Evolutionary conservation across 495 filamentous ascomycete genomes (phyloP), one percentile per base, ranked within the genome.

Genomic region (Tuber brumale): DNA sequence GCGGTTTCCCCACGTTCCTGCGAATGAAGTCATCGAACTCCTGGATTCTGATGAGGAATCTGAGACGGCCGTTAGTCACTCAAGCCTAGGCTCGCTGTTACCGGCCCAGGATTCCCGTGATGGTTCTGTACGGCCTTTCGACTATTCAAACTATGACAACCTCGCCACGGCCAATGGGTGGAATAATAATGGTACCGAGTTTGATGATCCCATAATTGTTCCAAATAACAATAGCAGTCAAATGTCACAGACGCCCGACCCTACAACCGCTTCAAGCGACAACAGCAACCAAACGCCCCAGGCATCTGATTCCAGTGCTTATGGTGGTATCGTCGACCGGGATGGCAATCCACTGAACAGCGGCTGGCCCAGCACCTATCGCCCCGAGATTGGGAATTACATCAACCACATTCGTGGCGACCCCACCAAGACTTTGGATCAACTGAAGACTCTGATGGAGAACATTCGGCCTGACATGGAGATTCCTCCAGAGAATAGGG

Each of bases 381-480:
- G 73, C 51, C 71, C 79, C 10, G 74, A 79, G 74, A 81, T 86
- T 37, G 76, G 70, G 31, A 81, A 79, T 27, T 84, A 84, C 43
- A 73, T 86, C 61, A 79, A 86, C 51, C 85, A 86, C 70, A 83
- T 84, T 75, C 82, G 86, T 9, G 83, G 86, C 27, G 89, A 92
- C 79, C 88, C 89, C 1, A 87, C 87, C 37, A 88, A 90, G 73
- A 89, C 87, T 3, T 83, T 86, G 57, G 85, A 91, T 27, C 91
- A 94, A 77, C 90, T 94, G 72, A 88, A 91, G 75, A 85, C 88
- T 14, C 81, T 94, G 19, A 84, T 94, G 48, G 88, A 90, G 18
- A 93, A 92, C 70, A 93, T 94, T 75, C 89, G 91, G 44, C 91
- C 92, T 21, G 92, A 94, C 81, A 87, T 88, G 75, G 90, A 94